Conservation (phyloP, 2,329 filamentous ascomycete species). For the Fonsecaea pugnacius region DNA sequence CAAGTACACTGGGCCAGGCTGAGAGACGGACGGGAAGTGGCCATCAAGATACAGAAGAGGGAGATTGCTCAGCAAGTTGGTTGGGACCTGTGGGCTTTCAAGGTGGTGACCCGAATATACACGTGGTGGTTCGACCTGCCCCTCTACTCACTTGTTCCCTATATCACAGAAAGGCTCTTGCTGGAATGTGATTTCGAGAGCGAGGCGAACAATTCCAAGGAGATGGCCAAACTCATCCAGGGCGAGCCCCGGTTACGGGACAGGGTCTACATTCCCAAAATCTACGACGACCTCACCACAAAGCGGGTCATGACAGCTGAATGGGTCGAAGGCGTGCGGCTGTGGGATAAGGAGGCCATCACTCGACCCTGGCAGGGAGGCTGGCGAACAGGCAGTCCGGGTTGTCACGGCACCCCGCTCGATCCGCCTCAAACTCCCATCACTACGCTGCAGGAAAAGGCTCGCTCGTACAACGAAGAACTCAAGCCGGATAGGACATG, state of each 20-base stretch:
- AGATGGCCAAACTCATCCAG: conserved; percentile 77
- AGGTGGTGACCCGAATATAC: conserved; percentile 80
- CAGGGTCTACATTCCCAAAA: conserved; percentile 83
- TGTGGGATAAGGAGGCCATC: conserved; percentile 90
- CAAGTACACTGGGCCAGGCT: conserved; percentile 95
- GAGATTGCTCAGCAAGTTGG: conserved; percentile 89
- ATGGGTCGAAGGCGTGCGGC: conserved; percentile 92
- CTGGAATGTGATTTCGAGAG: conserved; percentile 94
- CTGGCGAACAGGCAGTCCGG: conserved; percentile 74
- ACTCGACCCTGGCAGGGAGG: conserved; percentile 78
- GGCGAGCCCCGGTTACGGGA: conserved; percentile 75
- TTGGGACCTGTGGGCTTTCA: conserved; percentile 96
- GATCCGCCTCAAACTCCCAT: conserved; percentile 48
- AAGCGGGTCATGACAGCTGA: conserved; percentile 89
- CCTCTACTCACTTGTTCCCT: conserved; percentile 86
- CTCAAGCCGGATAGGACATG: conserved; percentile 79
- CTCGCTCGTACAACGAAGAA: conserved; percentile 58
- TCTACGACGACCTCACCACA: conserved; percentile 81
- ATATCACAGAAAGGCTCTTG: conserved; percentile 87
- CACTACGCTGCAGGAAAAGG: conserved; percentile 46
- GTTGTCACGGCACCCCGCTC: conserved; percentile 70
- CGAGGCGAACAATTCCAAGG: conserved; percentile 84
- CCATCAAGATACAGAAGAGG: conserved; percentile 93
- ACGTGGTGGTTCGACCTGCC: conserved; percentile 91
- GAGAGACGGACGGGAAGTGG: conserved; percentile 84